Conservation (phyloP, 2,329 filamentous ascomycete genomes). For the Verticillium nubilum region DNA sequence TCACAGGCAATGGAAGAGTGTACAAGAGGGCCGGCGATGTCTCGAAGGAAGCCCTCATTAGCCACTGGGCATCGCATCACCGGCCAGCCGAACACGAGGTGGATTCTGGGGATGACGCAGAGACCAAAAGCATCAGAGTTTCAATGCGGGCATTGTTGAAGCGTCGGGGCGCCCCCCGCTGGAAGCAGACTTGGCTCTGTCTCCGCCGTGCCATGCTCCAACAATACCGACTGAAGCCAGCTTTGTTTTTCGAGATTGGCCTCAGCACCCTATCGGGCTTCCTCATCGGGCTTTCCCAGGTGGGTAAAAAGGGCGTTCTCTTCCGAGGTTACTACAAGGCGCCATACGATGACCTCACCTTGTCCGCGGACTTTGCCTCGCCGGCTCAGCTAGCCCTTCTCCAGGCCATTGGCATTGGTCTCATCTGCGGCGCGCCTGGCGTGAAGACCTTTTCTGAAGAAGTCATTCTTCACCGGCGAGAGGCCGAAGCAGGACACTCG, state of each 20-base stretch:
- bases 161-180: slow-evolving; percentile 41
- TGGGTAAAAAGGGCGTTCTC: slow-evolving; percentile 41
- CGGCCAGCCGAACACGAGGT: slow-evolving; percentile 12
- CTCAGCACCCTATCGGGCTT: slow-evolving; percentile 46
- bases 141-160: slow-evolving; percentile 39
- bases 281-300: slow-evolving; percentile 48
- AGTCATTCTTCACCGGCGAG: slow-evolving; percentile 47
- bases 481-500: slow-evolving; percentile 51
- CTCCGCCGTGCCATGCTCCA: slow-evolving; percentile 47
- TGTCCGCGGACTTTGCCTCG: slow-evolving; percentile 42
- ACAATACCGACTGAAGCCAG: slow-evolving; percentile 46
- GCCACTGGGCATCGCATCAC: slow-evolving; percentile 35
- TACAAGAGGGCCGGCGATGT: slow-evolving; percentile 43
- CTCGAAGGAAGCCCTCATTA: slow-evolving; percentile 42
- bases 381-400: slow-evolving; percentile 49
- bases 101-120: slow-evolving; percentile 11
- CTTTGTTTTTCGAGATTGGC: slow-evolving; percentile 49
- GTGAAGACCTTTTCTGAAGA: slow-evolving; percentile 54
- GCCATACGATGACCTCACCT: slow-evolving; percentile 45
- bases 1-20: slow-evolving; percentile 48
- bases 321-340: slow-evolving; percentile 47
- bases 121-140: slow-evolving; percentile 23
- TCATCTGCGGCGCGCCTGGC: slow-evolving; percentile 47
- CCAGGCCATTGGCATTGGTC: slow-evolving; percentile 47
- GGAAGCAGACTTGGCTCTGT: slow-evolving; percentile 47